Percentiles rank a stretch among this genome's conserved stretches.
Evolutionary conservation across 2,329 filamentous ascomycete genomes (phyloP).

Genomic region (Microsporum ferrugineum): DNA sequence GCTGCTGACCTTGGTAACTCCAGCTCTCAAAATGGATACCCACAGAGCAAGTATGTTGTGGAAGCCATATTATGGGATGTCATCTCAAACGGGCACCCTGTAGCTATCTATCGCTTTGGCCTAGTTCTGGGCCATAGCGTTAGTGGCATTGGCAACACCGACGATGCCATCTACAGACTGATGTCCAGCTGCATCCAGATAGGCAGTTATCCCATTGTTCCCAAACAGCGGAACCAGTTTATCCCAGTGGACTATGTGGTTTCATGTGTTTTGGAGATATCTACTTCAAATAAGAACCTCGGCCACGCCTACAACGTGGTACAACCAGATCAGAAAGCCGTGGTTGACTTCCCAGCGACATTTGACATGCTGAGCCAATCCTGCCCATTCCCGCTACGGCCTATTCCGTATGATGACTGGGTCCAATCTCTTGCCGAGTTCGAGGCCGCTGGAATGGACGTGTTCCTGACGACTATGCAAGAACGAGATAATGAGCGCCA

Average conservation of each 20-base stretch:
- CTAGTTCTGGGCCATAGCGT: not conserved
- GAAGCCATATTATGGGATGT: constrained; percentile 40
- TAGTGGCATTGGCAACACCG: not conserved
- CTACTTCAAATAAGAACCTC: constrained; percentile 8
- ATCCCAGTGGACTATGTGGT: constrained; percentile 16
- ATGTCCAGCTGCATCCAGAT: not conserved
- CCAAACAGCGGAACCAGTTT: not conserved
- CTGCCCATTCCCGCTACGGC: not conserved
- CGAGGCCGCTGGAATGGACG: not conserved
- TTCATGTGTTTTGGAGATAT: constrained; percentile 16
- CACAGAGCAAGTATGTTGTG: constrained; percentile 71
- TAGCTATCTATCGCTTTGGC: not conserved
- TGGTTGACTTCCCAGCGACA: not conserved
- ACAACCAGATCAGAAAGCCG: constrained; percentile 5
- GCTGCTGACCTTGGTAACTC: not conserved
- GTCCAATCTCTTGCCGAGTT: not conserved
- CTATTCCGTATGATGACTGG: not conserved
- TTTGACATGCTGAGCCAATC: not conserved
- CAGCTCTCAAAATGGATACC: constrained; percentile 48
- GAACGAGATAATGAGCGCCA: not conserved
- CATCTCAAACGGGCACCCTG: not conserved
- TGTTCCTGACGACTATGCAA: not conserved
- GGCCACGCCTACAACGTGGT: constrained; percentile 18
- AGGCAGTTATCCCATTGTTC: not conserved
- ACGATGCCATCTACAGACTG: not conserved